phyloP scores from a whole-genome alignment of 805 yeast species.

The Henningerozyma blattae region DNA sequence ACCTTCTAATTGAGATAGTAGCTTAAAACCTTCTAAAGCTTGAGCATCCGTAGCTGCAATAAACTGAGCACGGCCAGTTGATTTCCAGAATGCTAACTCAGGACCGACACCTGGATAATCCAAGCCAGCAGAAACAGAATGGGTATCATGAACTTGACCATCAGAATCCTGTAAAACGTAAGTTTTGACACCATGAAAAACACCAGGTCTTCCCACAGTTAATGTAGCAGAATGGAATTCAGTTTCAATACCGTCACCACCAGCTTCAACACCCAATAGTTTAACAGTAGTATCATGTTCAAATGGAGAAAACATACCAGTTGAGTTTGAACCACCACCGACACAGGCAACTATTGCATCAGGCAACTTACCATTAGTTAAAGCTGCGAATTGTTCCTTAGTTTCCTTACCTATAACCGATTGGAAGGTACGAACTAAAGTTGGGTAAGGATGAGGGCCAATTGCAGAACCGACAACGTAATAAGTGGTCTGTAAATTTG shows the following conservation, averaged over 20 bases:
- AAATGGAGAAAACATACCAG: conserved; percentile 93
- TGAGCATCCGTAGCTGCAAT: conserved; percentile 92
- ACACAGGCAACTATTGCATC: conserved; percentile 96
- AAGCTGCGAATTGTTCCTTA: conserved; percentile 72
- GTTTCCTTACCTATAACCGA: conserved; percentile 93
- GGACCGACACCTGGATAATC: conserved; percentile 99
- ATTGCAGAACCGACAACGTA: conserved; percentile 97
- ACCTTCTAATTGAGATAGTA: conserved; percentile 89
- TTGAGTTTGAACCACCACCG: conserved; percentile 97
- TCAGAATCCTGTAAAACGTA: conserved; percentile 82
- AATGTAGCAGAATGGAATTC: conserved; percentile 88
- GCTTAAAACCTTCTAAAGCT: conserved; percentile 81
- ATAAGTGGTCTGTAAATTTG: conserved; percentile 75
- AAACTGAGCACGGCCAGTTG: conserved; percentile 83
- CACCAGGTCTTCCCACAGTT: conserved; percentile 94
- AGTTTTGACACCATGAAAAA: conserved; percentile 94
- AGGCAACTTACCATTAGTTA: conserved; percentile 76
- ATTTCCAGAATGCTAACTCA: conserved; percentile 91
- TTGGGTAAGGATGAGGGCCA: conserved; percentile 99
- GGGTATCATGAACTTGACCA: conserved; percentile 97
- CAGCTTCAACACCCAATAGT: conserved; percentile 94
- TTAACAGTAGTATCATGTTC: conserved; percentile 68
- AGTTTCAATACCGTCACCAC: conserved; percentile 92
- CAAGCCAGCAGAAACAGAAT: conserved; percentile 95
- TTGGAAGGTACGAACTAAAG: conserved; percentile 96